Percentiles rank a stretch among this genome's conserved stretches.
Conservation (phyloP, 208 protist species). For the Wallacemonas collosoma region DNA sequence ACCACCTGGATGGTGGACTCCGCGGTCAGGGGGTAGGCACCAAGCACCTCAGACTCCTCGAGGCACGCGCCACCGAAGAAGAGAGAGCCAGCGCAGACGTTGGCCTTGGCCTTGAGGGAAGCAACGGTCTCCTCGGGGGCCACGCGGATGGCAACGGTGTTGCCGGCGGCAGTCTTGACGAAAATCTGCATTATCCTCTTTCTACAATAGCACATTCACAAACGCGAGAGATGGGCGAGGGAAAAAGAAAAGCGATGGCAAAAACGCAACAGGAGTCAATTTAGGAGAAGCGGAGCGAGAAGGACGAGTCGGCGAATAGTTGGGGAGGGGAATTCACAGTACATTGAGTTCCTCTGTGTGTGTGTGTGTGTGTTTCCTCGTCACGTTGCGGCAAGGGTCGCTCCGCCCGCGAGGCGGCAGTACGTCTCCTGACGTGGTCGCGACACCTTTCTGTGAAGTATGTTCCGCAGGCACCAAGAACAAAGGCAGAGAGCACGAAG, state of each 20-base stretch:
- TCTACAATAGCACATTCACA: not conserved
- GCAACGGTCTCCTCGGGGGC: slow-evolving; percentile 87
- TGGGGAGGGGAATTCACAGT: no score
- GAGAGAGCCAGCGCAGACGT: slow-evolving; percentile 72
- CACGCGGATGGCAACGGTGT: slow-evolving; percentile 89
- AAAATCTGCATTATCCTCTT: slow-evolving; percentile 93
- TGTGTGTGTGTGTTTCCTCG: no score
- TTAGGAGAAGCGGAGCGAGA: no score
- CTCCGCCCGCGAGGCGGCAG: no score
- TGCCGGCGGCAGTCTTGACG: slow-evolving; percentile 90
- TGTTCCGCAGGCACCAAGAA: no score
- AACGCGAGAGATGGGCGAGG: not conserved
- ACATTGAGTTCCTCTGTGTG: no score
- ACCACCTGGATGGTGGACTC: slow-evolving; percentile 92
- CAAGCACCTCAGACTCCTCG: slow-evolving; percentile 70
- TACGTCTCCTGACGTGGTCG: no score
- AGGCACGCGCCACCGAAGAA: slow-evolving; percentile 92
- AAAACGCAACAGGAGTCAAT: not conserved
- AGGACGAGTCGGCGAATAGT: no score
- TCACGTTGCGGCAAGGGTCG: no score
- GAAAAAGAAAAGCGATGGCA: not conserved
- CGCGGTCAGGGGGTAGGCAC: slow-evolving; percentile 68
- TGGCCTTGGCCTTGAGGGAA: slow-evolving; percentile 75
- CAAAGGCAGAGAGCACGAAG: no score
- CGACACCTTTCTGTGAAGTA: no score